Base-by-base conservation (phyloP, 768 basidiomycete species). In the Crepidotus variabilis region DNA sequence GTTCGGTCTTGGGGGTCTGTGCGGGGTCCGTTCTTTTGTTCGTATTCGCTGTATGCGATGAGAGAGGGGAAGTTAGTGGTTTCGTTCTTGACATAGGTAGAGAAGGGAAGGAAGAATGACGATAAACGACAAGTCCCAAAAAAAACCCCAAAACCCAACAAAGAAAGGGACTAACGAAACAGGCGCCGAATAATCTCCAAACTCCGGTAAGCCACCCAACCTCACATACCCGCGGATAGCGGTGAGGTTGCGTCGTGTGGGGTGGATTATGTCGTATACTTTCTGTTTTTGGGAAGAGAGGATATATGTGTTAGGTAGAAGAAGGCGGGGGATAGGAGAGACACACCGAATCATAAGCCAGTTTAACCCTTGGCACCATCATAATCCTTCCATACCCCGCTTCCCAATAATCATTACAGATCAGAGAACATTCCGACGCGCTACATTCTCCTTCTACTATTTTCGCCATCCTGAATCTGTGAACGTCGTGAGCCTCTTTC, bases 331-430 rank as follows among this genome's bases (percentile, higher is more conserved):
- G 35, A 36, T 8, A 36, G n/a, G n/a, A n/a, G n/a, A n/a, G 6
- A 72, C 85, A 50, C 59, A 90, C 92, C 65, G 82, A 79, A 72
- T 98, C 96, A 67, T 99, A 98, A 1, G 97, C 97, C 49, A 98
- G 75, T 69, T 98, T 97, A 35, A 98, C 96, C 39, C 96, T 78
- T 0, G 96, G 94, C 0, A 98, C 94, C 95, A 98, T 99, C 75
- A 99, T 81, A 61, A 99, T 96, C 54, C 97, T 78, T 2, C 97
- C 97, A 67, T 94, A 98, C 0, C 97, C 96, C 0, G 92, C 86
- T 60, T 88, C 84, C 94, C 94, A 98, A 69, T 98, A 98, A 72
- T 98, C 96, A 71, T 98, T 99, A 76, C 95, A 97, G 62, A 99
- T 95, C 56, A 99, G 77, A 72, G 87, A 89, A 75, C 97, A 99